A percentile compares a stretch with the other conserved stretches of the same genome.
These are phyloP conservation scores for Cladosporium sp. DNA, from an alignment of 2,329 filamentous ascomycete genomes.

Conservation along the genomic window DNA sequence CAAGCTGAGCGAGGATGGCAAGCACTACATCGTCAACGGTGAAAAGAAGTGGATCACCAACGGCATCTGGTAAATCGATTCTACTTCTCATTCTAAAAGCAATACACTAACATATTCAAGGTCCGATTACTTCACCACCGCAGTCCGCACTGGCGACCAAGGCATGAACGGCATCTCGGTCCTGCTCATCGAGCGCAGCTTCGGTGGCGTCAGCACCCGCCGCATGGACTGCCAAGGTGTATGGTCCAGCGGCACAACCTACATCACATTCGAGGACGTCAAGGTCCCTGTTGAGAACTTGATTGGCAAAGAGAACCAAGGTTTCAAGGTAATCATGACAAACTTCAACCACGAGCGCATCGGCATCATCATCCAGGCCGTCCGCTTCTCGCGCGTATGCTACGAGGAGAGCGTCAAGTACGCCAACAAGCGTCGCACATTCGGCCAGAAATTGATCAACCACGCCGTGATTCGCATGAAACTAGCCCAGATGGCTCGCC, in stretches of 20 bases:
- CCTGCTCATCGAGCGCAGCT: constrained; percentile 82
- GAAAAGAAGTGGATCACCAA: constrained; percentile 99
- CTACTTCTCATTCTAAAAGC: background rate
- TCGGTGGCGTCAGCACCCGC: constrained; percentile 82
- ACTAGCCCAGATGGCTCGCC: constrained; percentile 95
- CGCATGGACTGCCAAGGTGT: constrained; percentile 99
- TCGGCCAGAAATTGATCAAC: constrained; percentile 93
- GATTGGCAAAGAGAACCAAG: constrained; percentile 95
- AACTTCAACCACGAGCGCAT: constrained; percentile 99
- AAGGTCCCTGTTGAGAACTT: constrained; percentile 99
- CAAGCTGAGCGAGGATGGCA: constrained; percentile 89
- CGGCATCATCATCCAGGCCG: constrained; percentile 94
- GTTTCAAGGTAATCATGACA: constrained; percentile 98
- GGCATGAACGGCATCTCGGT: constrained; percentile 93
- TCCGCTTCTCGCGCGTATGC: constrained; percentile 94
- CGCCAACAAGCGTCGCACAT: constrained; percentile 93
- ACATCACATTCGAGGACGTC: constrained; percentile 97
- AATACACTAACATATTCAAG: constrained; percentile 48
- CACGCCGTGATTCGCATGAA: constrained; percentile 97
- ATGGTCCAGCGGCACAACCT: constrained; percentile 91
- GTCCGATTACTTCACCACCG: constrained; percentile 93
- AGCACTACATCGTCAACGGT: constrained; percentile 98
- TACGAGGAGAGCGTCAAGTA: constrained; percentile 97
- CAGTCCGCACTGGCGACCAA: constrained; percentile 79
- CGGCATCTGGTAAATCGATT: constrained; percentile 54